phyloP scores from a whole-genome alignment of 345 rosid species.

The Populus alba region DNA sequence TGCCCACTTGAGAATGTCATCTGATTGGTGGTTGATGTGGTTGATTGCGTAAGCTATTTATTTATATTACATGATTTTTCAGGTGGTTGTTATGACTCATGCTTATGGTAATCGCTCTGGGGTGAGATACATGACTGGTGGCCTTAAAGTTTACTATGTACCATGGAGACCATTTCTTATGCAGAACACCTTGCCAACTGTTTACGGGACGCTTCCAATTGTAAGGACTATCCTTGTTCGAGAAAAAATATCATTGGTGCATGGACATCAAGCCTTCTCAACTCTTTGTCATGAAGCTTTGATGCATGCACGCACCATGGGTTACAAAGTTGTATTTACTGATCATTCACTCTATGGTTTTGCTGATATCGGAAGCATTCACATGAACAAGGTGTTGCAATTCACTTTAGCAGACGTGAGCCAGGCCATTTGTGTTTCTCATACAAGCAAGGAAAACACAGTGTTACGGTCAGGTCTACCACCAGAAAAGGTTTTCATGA shows the following conservation, averaged over 20 bases:
- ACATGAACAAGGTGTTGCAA: conserved; percentile 95
- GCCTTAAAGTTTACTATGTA: conserved; percentile 86
- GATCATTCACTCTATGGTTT: conserved; percentile 94
- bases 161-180: conserved; percentile 86
- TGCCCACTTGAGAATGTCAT: not conserved
- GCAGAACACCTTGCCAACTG: conserved; percentile 80
- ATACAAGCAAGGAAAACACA: conserved; percentile 94
- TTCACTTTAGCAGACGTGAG: conserved; percentile 93
- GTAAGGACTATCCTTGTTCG: conserved; percentile 74
- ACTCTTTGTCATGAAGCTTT: conserved; percentile 94
- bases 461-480: conserved; percentile 85
- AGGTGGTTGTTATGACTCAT: conserved; percentile 96
- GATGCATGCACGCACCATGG: conserved; percentile 95
- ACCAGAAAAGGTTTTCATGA: conserved; percentile 76
- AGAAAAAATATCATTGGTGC: conserved; percentile 78
- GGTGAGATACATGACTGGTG: conserved; percentile 82
- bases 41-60: not conserved
- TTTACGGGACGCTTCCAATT: conserved; percentile 80
- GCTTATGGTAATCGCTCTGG: conserved; percentile 89
- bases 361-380: conserved; percentile 93
- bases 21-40: not conserved
- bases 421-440: conserved; percentile 94
- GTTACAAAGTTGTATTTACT: conserved; percentile 84
- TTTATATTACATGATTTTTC: conserved; percentile 20
- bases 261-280: conserved; percentile 96